These are phyloP conservation scores for Ogataea corticis DNA, from an alignment of 805 yeast species.

Conservation along the genomic window DNA sequence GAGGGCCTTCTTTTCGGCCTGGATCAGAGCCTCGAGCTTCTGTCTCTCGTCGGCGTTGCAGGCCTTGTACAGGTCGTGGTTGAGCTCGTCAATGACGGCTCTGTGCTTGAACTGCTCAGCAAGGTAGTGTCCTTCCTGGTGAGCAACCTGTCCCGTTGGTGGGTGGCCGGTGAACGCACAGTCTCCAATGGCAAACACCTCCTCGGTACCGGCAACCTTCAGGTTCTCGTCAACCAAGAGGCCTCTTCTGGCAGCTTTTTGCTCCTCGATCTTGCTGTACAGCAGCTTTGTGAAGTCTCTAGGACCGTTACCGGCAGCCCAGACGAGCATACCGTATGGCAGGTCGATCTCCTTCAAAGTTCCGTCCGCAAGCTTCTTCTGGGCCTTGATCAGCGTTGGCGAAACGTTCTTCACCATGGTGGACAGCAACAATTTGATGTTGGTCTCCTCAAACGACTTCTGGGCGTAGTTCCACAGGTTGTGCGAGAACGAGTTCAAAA, in stretches of 20 bases:
- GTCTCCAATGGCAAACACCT: constrained; percentile 54
- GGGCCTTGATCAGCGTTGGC: constrained; percentile 43
- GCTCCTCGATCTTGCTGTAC: constrained; percentile 48
- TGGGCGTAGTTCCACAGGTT: constrained; percentile 53
- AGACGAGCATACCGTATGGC: constrained; percentile 56
- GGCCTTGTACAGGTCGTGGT: constrained; percentile 41
- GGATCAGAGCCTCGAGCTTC: constrained; percentile 43
- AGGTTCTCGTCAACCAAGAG: constrained; percentile 49
- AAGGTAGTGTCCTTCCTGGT: constrained; percentile 53
- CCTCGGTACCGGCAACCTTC: constrained; percentile 48
- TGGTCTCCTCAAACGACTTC: constrained; percentile 50
- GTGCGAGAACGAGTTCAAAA: constrained; percentile 51
- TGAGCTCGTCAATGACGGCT: constrained; percentile 44
- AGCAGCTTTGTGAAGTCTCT: constrained; percentile 47
- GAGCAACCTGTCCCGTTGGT: constrained; percentile 60
- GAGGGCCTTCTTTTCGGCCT: constrained; percentile 29
- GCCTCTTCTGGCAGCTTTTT: constrained; percentile 55
- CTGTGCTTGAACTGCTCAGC: constrained; percentile 44
- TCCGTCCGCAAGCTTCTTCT: constrained; percentile 45
- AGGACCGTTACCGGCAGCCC: constrained; percentile 62
- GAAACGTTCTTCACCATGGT: constrained; percentile 53
- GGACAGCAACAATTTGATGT: constrained; percentile 47
- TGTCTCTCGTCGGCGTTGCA: constrained; percentile 40
- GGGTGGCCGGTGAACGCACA: constrained; percentile 57
- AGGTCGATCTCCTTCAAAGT: constrained; percentile 39